Base-by-base conservation (phyloP, 1,284 basidiomycete species). In the Phylloboletellus chloephorus region DNA sequence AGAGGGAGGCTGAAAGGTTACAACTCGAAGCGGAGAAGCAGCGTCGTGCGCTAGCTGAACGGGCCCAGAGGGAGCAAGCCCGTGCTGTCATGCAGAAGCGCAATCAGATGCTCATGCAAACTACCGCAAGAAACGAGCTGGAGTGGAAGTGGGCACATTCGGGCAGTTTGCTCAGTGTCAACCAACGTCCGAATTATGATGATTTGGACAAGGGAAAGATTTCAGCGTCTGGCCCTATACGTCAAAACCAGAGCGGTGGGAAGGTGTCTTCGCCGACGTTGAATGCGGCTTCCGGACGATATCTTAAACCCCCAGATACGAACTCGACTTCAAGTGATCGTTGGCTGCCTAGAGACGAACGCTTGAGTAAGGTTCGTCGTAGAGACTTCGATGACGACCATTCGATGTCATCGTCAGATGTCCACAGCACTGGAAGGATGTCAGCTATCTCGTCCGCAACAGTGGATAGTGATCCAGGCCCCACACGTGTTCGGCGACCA, bases 51-150 rank as follows among this genome's bases (percentile, higher is more conserved):
- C 76, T 88, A 33, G 81, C 79, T 21, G 79, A 85, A 62, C 80
- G 81, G 60, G 78, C 67, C 56, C 77, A 82, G 52, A 76, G 71
- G 54, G 94, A 98, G 54, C 85, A 95, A 55, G 91, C 95, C 5
- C 79, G 95, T 38, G 93, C 92, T 26, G 95, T 98, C 62, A 87
- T 98, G 81, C 81, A 85, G 60, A 97, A 97, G 70, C 87, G 91
- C 57, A 82, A 77, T 44, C 78, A 82, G 52, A 72, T 90, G 57
- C 68, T 81, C 53, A 77, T 78, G 53, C 75, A 79, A 51, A 71
- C 71, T 21, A 68, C 69, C 17, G 68, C 55, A 38, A 58, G 67
- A 40, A 64, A 73, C 39, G 74, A 80, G 49, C 63, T 82, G 37
- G 78, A 83, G 56, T 85, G 79, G 73, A 71, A 67, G 37, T 71